Base-by-base conservation (phyloP, 331 rosid species). In the Spiraea crenata region DNA sequence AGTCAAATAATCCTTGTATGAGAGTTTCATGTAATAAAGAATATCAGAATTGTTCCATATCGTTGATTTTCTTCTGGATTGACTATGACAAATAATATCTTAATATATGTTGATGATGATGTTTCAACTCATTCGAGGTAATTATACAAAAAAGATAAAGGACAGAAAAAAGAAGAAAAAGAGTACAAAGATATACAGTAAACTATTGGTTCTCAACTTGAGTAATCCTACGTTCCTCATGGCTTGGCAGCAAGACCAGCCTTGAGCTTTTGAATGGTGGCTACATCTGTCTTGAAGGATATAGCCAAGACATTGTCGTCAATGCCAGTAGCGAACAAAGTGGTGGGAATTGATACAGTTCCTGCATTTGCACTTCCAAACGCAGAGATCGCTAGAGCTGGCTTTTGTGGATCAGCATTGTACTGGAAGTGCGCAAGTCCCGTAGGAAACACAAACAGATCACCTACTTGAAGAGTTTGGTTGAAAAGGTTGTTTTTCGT, bases 401-500 rank as follows among this genome's bases (percentile, higher is more conserved):
- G 17, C 17, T 58, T 11, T 11, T 50, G 4, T 4, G 68, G n/a
- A 44, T 71, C 74, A 19, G 73, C 57, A 40, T 82, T 82, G 71
- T 47, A 57, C 67, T 75, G 81, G 44, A 71, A 82, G 49, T 82
- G 86, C 8, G 63, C 70, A 46, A 82, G 74, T 41, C 86, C 83
- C 52, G 61, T 82, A 0, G 81, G 83, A 40, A 82, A 66, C 75
- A 75, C 46, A 49, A 78, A 82, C 19, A 78, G 12, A 48, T 78
- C 86, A 35, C 83, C 71, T 1, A 37, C 5, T 38, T 75, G 73
- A 8, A 82, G 75, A 1, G 73, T 62, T 6, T 71, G 79, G 9
- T 54, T 82, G 55, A 69, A 82, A 11, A 82, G 60, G 49, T 74
- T 78, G 38, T 78, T 82, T 35, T 73, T 66, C 6, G 80, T 74